Evolutionary conservation across 176 grass and related monocot species (phyloP).

Genomic region (Avena sativa): DNA sequence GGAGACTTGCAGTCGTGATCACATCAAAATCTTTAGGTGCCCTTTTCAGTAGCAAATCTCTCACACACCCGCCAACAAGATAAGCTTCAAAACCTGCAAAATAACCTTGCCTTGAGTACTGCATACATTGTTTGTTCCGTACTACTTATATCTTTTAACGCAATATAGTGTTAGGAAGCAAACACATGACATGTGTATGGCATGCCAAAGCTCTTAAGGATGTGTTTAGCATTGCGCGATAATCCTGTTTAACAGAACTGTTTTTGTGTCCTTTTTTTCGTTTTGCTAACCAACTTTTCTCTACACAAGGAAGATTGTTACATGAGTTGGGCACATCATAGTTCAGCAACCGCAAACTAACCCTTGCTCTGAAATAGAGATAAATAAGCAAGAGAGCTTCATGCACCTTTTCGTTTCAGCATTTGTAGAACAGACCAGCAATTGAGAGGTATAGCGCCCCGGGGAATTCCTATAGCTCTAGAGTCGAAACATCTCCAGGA

Average conservation of each 20-base stretch:
- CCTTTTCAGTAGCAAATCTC: conserved; percentile 82
- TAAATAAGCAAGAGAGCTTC: conserved; percentile 6
- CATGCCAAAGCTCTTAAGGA: conserved; percentile 12
- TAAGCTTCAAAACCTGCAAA: conserved; percentile 79
- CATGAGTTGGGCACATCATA: not conserved
- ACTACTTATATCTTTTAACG: not conserved
- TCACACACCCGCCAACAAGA: conserved; percentile 93
- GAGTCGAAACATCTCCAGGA: conserved; percentile 68
- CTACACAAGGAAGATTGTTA: not conserved
- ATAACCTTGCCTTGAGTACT: conserved; percentile 40
- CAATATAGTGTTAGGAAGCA: conserved; percentile 25
- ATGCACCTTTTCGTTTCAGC: conserved; percentile 62
- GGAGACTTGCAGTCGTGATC: conserved; percentile 78
- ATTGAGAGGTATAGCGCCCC: conserved; percentile 47
- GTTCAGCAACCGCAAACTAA: not conserved
- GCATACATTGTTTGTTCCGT: conserved; percentile 14
- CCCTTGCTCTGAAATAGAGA: not conserved
- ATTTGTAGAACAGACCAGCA: conserved; percentile 55
- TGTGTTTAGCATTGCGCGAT: not conserved
- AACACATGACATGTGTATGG: conserved; percentile 33
- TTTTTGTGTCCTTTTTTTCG: not conserved
- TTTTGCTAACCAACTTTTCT: not conserved
- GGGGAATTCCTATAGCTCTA: conserved; percentile 57
- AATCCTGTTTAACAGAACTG: not conserved
- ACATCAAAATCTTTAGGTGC: conserved; percentile 94